Percentiles rank a stretch among this genome's conserved stretches.
phyloP scores from a whole-genome alignment of 441 rosid species.

The Populus hybrid region DNA sequence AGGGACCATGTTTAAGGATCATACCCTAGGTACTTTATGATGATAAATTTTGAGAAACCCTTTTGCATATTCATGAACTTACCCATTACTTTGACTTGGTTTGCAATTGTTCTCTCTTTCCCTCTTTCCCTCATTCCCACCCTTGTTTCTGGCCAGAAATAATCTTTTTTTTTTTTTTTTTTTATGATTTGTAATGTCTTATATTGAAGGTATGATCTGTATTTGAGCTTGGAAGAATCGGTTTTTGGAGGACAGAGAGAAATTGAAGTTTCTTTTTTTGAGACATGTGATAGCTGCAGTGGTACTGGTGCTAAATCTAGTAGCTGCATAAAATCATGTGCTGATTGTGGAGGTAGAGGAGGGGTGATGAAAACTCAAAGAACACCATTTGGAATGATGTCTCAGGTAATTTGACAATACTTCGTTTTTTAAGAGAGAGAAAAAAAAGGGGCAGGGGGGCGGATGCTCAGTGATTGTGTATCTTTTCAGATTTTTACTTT shows the following conservation, averaged over 20 bases:
- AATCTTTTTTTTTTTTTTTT: not conserved
- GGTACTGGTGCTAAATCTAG: constrained; percentile 90
- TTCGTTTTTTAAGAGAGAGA: no score
- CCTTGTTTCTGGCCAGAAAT: not conserved
- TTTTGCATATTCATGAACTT: not conserved
- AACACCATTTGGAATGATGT: constrained; percentile 89
- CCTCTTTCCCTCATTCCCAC: not conserved
- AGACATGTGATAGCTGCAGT: constrained; percentile 65
- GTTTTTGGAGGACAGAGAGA: constrained; percentile 69
- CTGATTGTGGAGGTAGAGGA: constrained; percentile 78
- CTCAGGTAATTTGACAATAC: constrained; percentile 50
- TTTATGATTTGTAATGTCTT: constrained; percentile 9
- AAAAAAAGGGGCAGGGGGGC: not conserved
- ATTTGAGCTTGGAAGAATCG: constrained; percentile 84
- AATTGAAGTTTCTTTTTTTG: constrained; percentile 61
- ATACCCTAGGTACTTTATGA: not conserved
- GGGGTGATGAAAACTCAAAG: constrained; percentile 64
- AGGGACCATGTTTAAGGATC: not conserved
- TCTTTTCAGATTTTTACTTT: not conserved
- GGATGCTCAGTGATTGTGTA: constrained; percentile 7
- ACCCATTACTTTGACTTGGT: not conserved
- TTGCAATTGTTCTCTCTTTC: not conserved
- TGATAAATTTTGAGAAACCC: not conserved
- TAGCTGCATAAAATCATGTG: constrained; percentile 51
- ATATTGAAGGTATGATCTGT: constrained; percentile 55